Percentiles rank a stretch among this genome's conserved stretches.
These are phyloP conservation scores for Botrytis fabae DNA, from an alignment of 2,329 filamentous ascomycete species.

Conservation along the genomic window DNA sequence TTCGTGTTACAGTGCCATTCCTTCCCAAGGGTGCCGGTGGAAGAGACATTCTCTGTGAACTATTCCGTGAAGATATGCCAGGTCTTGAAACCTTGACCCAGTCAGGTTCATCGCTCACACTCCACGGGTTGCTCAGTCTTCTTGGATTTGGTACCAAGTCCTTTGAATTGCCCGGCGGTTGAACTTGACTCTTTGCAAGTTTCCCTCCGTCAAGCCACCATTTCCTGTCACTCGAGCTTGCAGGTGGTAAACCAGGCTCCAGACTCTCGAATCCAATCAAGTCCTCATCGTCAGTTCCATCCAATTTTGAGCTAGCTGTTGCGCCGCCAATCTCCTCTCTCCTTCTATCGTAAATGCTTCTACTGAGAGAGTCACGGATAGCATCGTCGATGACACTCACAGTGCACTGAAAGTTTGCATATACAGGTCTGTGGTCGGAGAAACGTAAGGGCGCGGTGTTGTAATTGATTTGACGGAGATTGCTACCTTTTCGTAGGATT, in stretches of 20 bases:
- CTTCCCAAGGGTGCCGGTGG: conserved; percentile 27
- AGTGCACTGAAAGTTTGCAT: conserved; percentile 80
- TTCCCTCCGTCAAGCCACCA: conserved; percentile 72
- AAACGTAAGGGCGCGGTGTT: conserved; percentile 79
- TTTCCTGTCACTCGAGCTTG: conserved; percentile 67
- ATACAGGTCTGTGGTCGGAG: conserved; percentile 96
- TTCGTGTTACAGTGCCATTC: conserved; percentile 31
- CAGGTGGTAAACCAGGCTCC: conserved; percentile 71
- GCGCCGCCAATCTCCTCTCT: conserved; percentile 66
- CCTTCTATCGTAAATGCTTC: conserved; percentile 69
- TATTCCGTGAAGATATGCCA: conserved; percentile 37
- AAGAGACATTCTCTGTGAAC: conserved; percentile 21
- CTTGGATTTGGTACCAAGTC: conserved; percentile 69
- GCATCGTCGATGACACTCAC: conserved; percentile 79
- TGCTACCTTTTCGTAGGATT: conserved; percentile 80
- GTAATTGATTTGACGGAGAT: conserved; percentile 81
- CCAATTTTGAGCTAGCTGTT: conserved; percentile 57
- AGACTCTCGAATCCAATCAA: conserved; percentile 79
- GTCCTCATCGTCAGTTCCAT: conserved; percentile 75
- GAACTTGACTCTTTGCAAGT: conserved; percentile 63
- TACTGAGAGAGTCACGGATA: conserved; percentile 69
- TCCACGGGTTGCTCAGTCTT: conserved; percentile 80
- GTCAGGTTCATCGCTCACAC: conserved; percentile 70
- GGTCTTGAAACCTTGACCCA: conserved; percentile 67
- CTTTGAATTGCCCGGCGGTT: conserved; percentile 62